These are phyloP conservation scores for Gaeumannomyces sp. DNA, from an alignment of 2,329 filamentous ascomycete species.

Conservation along the genomic window DNA sequence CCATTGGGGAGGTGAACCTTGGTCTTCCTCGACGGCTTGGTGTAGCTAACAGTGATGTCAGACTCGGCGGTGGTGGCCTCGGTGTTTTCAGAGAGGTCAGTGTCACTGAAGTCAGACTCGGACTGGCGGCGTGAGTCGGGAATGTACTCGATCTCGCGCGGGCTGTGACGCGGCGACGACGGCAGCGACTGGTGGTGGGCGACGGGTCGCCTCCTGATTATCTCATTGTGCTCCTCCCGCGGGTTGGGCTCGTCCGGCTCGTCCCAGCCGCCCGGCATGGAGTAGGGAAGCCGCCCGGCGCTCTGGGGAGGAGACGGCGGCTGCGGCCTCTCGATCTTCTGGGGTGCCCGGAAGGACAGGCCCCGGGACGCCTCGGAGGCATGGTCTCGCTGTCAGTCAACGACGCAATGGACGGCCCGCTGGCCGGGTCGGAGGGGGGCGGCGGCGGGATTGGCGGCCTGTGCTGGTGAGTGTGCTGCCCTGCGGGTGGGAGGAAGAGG, in stretches of 20 bases:
- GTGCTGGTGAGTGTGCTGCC: neutral
- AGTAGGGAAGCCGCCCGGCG: neutral
- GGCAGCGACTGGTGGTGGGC: constrained; percentile 1
- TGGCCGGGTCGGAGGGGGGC: neutral
- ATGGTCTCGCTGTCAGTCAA: neutral
- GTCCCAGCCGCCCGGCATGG: constrained; percentile 6
- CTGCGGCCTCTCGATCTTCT: neutral
- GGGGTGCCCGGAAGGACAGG: constrained; percentile 5
- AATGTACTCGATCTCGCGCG: constrained; percentile 11
- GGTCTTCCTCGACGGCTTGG: neutral
- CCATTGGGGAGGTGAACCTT: neutral
- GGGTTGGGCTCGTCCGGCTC: neutral
- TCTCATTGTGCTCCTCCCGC: constrained; percentile 2
- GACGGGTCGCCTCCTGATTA: neutral
- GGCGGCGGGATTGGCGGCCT: neutral
- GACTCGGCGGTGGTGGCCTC: constrained; percentile 14
- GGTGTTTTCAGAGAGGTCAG: constrained; percentile 14
- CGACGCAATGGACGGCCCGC: neutral
- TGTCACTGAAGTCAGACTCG: constrained; percentile 13
- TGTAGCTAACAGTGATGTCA: constrained; percentile 3
- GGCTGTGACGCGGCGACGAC: neutral
- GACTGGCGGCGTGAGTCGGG: constrained; percentile 2
- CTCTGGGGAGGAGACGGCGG: neutral
- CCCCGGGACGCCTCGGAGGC: neutral
- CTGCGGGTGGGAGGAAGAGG: neutral